Conservation (phyloP, 768 basidiomycete species). For the Zangia roseola region DNA sequence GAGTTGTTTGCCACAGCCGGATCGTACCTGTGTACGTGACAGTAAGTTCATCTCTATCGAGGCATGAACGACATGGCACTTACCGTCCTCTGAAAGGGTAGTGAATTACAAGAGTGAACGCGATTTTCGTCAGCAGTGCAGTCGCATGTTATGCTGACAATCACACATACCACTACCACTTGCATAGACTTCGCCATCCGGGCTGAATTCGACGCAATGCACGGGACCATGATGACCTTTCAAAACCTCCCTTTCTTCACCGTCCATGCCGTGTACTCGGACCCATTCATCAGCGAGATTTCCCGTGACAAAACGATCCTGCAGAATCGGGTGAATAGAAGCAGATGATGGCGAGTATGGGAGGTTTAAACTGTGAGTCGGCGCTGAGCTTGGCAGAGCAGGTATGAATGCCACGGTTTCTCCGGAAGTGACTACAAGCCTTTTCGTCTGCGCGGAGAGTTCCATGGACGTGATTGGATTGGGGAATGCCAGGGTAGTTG, state of each 20-base stretch:
- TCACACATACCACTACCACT: slow-evolving; percentile 84
- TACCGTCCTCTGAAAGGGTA: slow-evolving; percentile 65
- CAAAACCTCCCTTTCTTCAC: slow-evolving; percentile 85
- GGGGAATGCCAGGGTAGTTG: slow-evolving; percentile 68
- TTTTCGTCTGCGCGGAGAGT: slow-evolving; percentile 74
- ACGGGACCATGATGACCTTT: slow-evolving; percentile 99
- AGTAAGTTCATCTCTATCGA: slow-evolving; percentile 2
- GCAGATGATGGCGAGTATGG: slow-evolving; percentile 90
- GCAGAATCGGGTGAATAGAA: slow-evolving; percentile 86
- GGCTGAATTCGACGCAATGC: slow-evolving; percentile 89
- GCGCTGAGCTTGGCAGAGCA: slow-evolving; percentile 58
- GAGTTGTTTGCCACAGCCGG: slow-evolving; percentile 95
- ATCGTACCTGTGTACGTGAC: slow-evolving; percentile 67
- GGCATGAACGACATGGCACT: slow-evolving; percentile 22
- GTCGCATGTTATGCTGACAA: slow-evolving; percentile 4
- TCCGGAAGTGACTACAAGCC: slow-evolving; percentile 88
- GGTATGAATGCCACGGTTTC: slow-evolving; percentile 92
- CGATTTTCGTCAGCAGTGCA: slow-evolving; percentile 9
- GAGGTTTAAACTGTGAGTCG: slow-evolving; percentile 74
- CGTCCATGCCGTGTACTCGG: slow-evolving; percentile 85
- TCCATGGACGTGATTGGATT: slow-evolving; percentile 94
- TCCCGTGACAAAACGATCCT: slow-evolving; percentile 92
- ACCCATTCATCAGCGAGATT: slow-evolving; percentile 94
- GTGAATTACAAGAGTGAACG: slow-evolving; percentile 5
- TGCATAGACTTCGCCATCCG: slow-evolving; percentile 97